Evolutionary conservation across 805 yeast species (phyloP).

Genomic region (Clavispora phyllophila): DNA sequence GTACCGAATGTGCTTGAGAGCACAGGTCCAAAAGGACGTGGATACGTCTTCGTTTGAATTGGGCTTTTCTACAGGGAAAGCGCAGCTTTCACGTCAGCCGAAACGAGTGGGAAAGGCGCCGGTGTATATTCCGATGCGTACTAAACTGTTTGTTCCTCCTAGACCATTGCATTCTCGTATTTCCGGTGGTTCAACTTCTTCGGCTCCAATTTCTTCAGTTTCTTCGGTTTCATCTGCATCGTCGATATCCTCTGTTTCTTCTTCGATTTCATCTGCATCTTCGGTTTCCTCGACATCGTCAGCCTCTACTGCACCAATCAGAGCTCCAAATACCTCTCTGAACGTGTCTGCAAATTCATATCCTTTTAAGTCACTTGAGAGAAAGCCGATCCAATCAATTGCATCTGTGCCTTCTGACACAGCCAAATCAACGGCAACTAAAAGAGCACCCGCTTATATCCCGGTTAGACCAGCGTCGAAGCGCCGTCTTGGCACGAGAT

Average conservation of each 20-base stretch:
- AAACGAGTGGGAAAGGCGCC: slow-evolving; percentile 3
- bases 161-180: neutral
- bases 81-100: neutral
- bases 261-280: neutral
- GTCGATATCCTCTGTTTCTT: too few relatives aligned
- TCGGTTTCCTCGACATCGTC: neutral
- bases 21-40: slow-evolving; percentile 8
- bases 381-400: neutral
- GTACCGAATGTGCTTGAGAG: slow-evolving; percentile 12
- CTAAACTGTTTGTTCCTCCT: neutral
- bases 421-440: neutral
- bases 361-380: too few relatives aligned
- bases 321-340: too few relatives aligned
- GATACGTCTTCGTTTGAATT: slow-evolving; percentile 1
- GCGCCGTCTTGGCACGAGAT: slow-evolving; percentile 11
- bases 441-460: slow-evolving; percentile 31
- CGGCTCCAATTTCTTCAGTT: too few relatives aligned
- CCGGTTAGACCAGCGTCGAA: slow-evolving; percentile 20
- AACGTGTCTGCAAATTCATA: too few relatives aligned
- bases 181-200: too few relatives aligned
- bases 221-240: too few relatives aligned
- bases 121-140: slow-evolving; percentile 4
- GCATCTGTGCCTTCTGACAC: too few relatives aligned
- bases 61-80: slow-evolving; percentile 1
- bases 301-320: too few relatives aligned